Evolutionary conservation across 2,329 filamentous ascomycete genomes (phyloP), one percentile per base, ranked within the genome.

Genomic region (Phyllosticta citrichinensis): DNA sequence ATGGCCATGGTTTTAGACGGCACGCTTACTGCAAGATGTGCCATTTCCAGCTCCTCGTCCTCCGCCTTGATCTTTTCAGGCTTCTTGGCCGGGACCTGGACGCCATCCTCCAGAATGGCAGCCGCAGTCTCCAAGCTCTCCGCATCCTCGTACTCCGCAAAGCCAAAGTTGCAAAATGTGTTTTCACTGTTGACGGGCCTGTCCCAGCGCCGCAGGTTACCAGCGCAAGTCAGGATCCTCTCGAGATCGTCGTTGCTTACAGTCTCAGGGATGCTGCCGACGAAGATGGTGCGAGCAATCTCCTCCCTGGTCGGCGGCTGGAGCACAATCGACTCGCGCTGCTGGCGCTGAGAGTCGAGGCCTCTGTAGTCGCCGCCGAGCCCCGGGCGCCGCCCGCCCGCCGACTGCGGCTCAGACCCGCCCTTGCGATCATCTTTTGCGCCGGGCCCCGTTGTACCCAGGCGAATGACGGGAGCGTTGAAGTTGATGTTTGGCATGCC

Each of bases 401-500:
- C 63, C 5, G 56, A 60, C 62, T 74, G 67, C 17, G 74, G 65
- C 20, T 76, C 73, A 57, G 74, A 71, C 50, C 74, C 73, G 63
- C 73, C 73, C 64, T 79, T 76, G 52, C 81, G 79, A 20, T 74
- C 73, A 40, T 66, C 79, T 56, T 75, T 76, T 40, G 74, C 69
- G 25, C 86, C 79, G 2, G 85, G 74, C 20, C 77, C 83, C 3
- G 87, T 83, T 1, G 91, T 93, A 52, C 93, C 94, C 54, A 99
- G 83, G 60, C 94, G 89, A 70, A 99, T 97, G 63, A 97, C 91
- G 61, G 93, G 92, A 40, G 94, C 94, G 70, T 89, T 96, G 79
- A 97, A 96, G 79, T 99, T 97, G 80, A 99, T 96, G 73, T 96
- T 95, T 57, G 93, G 91, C 82, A 97, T 89, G 71, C 94, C 96